These are phyloP conservation scores for Triangularia setosa DNA, from an alignment of 2,329 filamentous ascomycete genomes.

Conservation along the genomic window DNA sequence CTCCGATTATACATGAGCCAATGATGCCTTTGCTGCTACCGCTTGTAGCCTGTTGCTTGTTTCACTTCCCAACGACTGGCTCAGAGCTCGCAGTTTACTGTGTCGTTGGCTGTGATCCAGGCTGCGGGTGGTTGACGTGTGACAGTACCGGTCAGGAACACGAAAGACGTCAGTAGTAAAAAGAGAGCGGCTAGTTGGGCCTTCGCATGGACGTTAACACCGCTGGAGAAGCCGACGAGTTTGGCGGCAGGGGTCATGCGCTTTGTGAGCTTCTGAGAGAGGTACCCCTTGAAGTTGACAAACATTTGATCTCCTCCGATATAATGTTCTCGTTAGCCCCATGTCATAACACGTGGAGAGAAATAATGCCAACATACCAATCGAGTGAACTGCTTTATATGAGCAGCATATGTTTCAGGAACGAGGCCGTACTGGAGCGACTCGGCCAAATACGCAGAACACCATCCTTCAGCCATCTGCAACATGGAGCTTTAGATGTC, in stretches of 20 bases:
- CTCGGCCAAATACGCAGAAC: conserved; percentile 57
- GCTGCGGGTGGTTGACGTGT: too few species aligned
- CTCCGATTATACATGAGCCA: too few species aligned
- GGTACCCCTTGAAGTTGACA: conserved; percentile 53
- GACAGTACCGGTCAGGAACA: conserved; percentile 1
- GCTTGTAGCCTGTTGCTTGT: too few species aligned
- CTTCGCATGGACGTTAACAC: conserved; percentile 1
- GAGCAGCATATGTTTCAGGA: conserved; percentile 52
- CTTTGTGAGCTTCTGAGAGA: conserved; percentile 49
- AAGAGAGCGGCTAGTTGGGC: neutral
- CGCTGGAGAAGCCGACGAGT: conserved; percentile 37
- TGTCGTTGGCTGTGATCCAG: too few species aligned
- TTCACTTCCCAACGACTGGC: too few species aligned
- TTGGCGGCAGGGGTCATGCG: conserved; percentile 46
- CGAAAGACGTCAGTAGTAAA: neutral
- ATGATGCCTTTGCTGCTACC: too few species aligned
- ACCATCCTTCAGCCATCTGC: conserved; percentile 59
- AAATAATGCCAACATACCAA: conserved; percentile 33
- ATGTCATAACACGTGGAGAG: too few species aligned
- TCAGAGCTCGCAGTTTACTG: too few species aligned
- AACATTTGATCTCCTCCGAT: conserved; percentile 42
- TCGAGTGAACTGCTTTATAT: conserved; percentile 54
- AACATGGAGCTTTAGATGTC: conserved; percentile 57
- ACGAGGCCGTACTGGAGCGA: conserved; percentile 58
- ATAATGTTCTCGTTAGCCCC: neutral